Base-by-base conservation (phyloP, 2,329 filamentous ascomycete genomes). In the Apiospora saccharicola region DNA sequence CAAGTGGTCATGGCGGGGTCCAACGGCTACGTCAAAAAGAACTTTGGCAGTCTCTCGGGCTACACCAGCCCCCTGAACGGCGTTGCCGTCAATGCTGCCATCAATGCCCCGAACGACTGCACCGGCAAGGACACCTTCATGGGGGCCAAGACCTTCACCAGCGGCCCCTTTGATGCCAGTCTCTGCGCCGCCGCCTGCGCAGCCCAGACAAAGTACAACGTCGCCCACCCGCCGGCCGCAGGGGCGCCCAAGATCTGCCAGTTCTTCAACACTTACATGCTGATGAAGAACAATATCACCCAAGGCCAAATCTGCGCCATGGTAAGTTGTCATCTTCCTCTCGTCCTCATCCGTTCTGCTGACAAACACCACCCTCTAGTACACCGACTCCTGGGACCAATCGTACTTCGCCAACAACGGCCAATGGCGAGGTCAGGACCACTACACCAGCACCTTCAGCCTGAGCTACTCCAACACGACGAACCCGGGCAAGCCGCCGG, bases 1-100 rank as follows among this genome's bases (percentile, higher is more conserved):
- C 74, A 80, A 10, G 81, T 85, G 51, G 79, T 82, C 46, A 83
- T 85, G 67, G 79, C 83, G 30, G 84, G 81, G n/a, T 84, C 81
- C 51, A 85, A 86, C 71, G 84, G 82, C 8, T 73, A 82, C 72
- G 76, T 77, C 70, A 79, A 78, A 71, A 75, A 71, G 4, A 71
- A 57, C 19, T 51, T 76, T 51, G 71, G 73, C 43, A 14, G 70
- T 1, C 61, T 78, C 1, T 69, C 74, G 10, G 76, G 77, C 4
- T 73, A 71, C 57, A 61, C 67, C 2, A 44, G 61, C 3, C 64
- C 64, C 3, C 76, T 75, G 57, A 77, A 76, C 19, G 74, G 75
- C 26, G 24, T 69, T 34, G 77, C 79, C 22, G 76, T 76, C 10
- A 76, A 80, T 43, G 73, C 72, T 7, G 72, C 78, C 24, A 79